Conservation (phyloP, 331 rosid species). For the Malus hybrid region DNA sequence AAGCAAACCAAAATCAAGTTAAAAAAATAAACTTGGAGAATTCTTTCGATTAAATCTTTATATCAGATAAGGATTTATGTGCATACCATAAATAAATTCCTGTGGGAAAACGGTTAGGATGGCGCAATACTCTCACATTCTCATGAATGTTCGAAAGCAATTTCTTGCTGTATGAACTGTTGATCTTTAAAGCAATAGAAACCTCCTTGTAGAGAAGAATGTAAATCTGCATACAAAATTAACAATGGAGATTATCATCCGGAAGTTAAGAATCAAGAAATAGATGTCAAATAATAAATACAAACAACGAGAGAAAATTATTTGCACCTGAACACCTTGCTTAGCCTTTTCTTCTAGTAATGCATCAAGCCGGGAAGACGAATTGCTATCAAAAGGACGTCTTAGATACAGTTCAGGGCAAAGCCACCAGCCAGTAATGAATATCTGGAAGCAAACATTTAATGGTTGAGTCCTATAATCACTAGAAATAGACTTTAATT, state of each 20-base stretch:
- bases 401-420: slow-evolving; percentile 45
- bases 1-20: background rate
- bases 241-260: background rate
- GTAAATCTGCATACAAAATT: slow-evolving; percentile 29
- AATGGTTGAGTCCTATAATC: background rate
- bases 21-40: background rate
- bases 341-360: slow-evolving; percentile 39
- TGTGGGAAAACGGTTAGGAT: slow-evolving; percentile 39
- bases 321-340: slow-evolving; percentile 44
- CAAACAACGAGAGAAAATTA: background rate
- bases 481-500: background rate
- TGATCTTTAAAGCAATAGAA: slow-evolving; percentile 41
- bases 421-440: slow-evolving; percentile 54
- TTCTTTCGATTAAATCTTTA: background rate
- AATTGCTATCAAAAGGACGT: slow-evolving; percentile 33
- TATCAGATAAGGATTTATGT: background rate
- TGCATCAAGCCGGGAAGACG: slow-evolving; percentile 36
- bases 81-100: slow-evolving; percentile 41
- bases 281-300: background rate
- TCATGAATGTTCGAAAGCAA: slow-evolving; percentile 33
- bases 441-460: slow-evolving; percentile 26
- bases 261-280: background rate
- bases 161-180: slow-evolving; percentile 36
- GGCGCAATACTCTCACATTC: slow-evolving; percentile 36
- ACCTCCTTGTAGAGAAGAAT: slow-evolving; percentile 47